phyloP scores from a whole-genome alignment of 2,329 filamentous ascomycete genomes.

The Paecilomyces formosus region DNA sequence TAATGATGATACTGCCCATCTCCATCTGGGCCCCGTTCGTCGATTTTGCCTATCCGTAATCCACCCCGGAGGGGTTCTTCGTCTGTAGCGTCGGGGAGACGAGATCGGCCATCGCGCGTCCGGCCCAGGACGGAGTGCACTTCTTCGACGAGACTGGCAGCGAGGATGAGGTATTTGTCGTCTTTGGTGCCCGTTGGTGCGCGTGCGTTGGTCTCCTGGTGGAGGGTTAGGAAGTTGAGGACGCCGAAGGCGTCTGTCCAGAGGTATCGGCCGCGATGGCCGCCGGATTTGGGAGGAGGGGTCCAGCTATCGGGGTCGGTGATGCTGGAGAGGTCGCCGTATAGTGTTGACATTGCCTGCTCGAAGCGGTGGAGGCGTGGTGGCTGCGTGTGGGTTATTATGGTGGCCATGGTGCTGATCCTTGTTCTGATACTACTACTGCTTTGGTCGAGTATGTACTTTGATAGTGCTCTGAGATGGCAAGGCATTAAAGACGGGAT shows the following conservation, averaged over 20 bases:
- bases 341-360: slow-evolving; percentile 32
- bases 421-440: not conserved
- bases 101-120: slow-evolving; percentile 41
- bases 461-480: not conserved
- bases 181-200: slow-evolving; percentile 5
- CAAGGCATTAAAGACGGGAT: not conserved
- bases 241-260: slow-evolving; percentile 58
- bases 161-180: slow-evolving; percentile 42
- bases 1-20: slow-evolving; percentile 59
- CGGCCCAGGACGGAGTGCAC: slow-evolving; percentile 49
- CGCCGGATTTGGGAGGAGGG: slow-evolving; percentile 45
- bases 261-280: slow-evolving; percentile 52
- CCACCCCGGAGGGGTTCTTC: slow-evolving; percentile 47
- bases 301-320: slow-evolving; percentile 34
- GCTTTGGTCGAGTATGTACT: not conserved
- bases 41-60: slow-evolving; percentile 50
- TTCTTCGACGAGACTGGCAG: slow-evolving; percentile 40
- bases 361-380: slow-evolving; percentile 24
- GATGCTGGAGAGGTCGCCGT: slow-evolving; percentile 28
- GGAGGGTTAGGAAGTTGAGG: slow-evolving; percentile 51
- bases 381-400: slow-evolving; percentile 10
- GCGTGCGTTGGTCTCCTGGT: slow-evolving; percentile 25
- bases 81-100: slow-evolving; percentile 47
- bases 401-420: not conserved
- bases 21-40: slow-evolving; percentile 42